Percentiles rank a stretch among this genome's conserved stretches.
Conservation (phyloP, 140 eudicot genomes). For the Flaveria floridana region DNA sequence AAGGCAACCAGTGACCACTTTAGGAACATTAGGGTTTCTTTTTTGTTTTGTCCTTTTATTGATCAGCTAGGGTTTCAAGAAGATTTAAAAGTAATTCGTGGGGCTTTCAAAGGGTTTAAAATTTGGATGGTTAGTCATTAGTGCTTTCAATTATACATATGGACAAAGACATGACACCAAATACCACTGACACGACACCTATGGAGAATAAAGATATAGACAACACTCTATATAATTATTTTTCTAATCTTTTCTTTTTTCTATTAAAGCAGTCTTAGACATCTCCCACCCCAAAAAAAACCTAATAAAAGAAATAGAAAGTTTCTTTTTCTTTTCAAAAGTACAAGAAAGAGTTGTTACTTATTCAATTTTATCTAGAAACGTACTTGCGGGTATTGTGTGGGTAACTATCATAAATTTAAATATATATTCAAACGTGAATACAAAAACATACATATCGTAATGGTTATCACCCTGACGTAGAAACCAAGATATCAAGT, state of each 20-base stretch:
- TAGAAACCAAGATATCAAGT: too few species aligned
- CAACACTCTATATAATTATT: constrained; percentile 34
- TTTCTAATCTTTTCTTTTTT: constrained; percentile 25
- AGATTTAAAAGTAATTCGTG: constrained; percentile 16
- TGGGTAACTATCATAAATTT: too few species aligned
- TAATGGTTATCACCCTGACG: too few species aligned
- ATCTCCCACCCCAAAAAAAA: constrained; percentile 16
- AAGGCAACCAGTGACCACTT: constrained; percentile 40
- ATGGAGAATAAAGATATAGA: constrained; percentile 61
- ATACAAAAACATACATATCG: too few species aligned
- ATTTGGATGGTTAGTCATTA: constrained; percentile 31
- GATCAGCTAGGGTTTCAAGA: constrained; percentile 34
- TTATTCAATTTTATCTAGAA: too few species aligned
- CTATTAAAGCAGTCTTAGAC: constrained; percentile 32
- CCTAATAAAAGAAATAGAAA: too few species aligned
- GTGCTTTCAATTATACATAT: constrained; percentile 67
- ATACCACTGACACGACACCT: constrained; percentile 56
- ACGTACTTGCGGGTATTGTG: too few species aligned
- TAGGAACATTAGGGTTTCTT: constrained; percentile 39
- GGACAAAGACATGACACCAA: constrained; percentile 70
- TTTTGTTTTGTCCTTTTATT: constrained; percentile 31
- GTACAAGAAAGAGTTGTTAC: too few species aligned
- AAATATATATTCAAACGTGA: too few species aligned
- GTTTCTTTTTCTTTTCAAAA: too few species aligned
- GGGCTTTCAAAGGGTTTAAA: constrained; percentile 31